Conservation (phyloP, 1,284 basidiomycete genomes). For the Cutaneotrichosporon arboriforme region DNA sequence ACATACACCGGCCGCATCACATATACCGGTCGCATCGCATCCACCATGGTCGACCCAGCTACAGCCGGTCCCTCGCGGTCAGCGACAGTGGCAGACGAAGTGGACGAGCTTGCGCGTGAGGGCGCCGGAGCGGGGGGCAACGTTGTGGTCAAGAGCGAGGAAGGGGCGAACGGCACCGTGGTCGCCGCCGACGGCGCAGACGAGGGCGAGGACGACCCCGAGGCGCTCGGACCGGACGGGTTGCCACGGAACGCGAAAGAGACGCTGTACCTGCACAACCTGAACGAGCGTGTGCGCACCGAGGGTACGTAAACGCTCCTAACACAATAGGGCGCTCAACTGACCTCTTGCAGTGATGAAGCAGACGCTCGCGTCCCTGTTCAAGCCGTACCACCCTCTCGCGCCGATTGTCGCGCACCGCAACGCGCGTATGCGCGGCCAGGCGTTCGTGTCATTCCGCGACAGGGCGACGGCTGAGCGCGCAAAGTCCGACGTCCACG, state of each 20-base stretch:
- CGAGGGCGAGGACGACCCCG: conserved; percentile 16
- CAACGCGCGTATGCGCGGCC: conserved; percentile 94
- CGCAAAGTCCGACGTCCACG: conserved; percentile 83
- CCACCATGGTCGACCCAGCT: conserved; percentile 6
- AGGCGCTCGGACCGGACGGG: conserved; percentile 26
- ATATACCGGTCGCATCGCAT: background rate
- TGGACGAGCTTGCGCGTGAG: conserved; percentile 18
- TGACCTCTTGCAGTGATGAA: conserved; percentile 64
- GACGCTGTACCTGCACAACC: conserved; percentile 93
- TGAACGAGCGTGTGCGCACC: conserved; percentile 94
- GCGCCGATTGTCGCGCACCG: conserved; percentile 86
- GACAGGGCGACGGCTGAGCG: conserved; percentile 73
- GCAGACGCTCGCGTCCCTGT: conserved; percentile 76
- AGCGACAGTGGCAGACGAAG: conserved; percentile 23
- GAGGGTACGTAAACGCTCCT: conserved; percentile 62
- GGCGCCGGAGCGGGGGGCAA: background rate
- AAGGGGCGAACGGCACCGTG: background rate
- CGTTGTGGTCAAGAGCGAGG: background rate
- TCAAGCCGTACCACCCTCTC: conserved; percentile 88
- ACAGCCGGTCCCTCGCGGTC: conserved; percentile 18
- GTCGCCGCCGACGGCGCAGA: conserved; percentile 1
- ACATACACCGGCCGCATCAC: background rate
- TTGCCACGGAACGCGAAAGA: conserved; percentile 56
- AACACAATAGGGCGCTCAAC: background rate
- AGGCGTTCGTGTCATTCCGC: conserved; percentile 92